Percentiles rank a stretch among this genome's conserved stretches.
Evolutionary conservation across 1,139 yeast genomes (phyloP).

Genomic region (Candida mesenterica): DNA sequence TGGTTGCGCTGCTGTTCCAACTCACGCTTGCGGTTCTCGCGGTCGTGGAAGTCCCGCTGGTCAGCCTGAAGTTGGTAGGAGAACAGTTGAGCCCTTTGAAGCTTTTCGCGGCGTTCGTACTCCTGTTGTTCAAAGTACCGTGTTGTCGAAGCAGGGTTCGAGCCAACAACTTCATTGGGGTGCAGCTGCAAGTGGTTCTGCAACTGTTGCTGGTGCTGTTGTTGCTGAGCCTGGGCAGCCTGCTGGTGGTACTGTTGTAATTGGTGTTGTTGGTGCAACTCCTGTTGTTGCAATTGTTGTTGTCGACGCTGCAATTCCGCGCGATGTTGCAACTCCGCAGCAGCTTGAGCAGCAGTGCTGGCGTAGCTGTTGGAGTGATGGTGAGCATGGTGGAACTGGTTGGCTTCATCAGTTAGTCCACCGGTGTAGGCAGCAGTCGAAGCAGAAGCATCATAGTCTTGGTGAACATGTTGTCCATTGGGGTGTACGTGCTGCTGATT

Average conservation of each 20-base stretch:
- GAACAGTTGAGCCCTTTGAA: conserved; percentile 3
- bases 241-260: conserved; percentile 15
- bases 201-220: conserved; percentile 11
- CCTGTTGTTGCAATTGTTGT: conserved; percentile 23
- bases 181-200: conserved; percentile 19
- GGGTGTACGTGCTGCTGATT: conserved; percentile 14
- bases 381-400: conserved; percentile 25
- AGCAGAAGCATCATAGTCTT: conserved; percentile 13
- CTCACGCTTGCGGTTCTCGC: conserved; percentile 7
- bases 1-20: conserved; percentile 11
- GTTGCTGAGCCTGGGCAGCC: conserved; percentile 12
- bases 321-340: conserved; percentile 28
- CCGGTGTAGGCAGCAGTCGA: conserved; percentile 21
- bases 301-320: conserved; percentile 25
- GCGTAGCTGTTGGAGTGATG: conserved; percentile 23
- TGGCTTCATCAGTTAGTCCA: conserved; percentile 23
- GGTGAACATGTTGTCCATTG: conserved; percentile 5
- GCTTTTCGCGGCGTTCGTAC: conserved; percentile 8
- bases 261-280: conserved; percentile 29
- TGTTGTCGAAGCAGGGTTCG: conserved; percentile 9
- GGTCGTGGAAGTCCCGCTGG: conserved; percentile 7
- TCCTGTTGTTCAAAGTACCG: conserved; percentile 6
- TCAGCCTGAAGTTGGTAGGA: conserved; percentile 4
- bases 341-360: conserved; percentile 23
- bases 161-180: conserved; percentile 1